These are phyloP conservation scores for Haberlea rhodopensis DNA, from an alignment of 257 asterid species.

Conservation along the genomic window DNA sequence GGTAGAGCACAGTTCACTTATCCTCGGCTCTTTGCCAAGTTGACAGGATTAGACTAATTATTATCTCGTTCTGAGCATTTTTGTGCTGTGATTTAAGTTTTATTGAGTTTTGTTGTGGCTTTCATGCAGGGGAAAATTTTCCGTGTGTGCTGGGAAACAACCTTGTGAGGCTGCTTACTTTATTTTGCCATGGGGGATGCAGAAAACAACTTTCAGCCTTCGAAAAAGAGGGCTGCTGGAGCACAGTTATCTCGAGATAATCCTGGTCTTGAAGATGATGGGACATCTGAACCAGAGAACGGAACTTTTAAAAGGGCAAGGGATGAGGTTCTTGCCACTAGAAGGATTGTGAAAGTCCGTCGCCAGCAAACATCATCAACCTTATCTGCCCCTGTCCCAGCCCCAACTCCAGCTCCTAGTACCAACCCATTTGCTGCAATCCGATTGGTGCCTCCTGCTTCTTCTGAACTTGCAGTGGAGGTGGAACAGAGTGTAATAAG, in stretches of 20 bases:
- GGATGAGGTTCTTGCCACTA: conserved; percentile 74
- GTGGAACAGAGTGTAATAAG: conserved; percentile 27
- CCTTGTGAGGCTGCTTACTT: no score
- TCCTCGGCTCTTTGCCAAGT: no score
- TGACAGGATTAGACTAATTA: no score
- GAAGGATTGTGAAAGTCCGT: conserved; percentile 88
- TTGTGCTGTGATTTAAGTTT: no score
- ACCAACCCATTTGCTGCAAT: conserved; percentile 75
- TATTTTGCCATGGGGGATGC: conserved; percentile 67
- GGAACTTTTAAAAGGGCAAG: conserved; percentile 88
- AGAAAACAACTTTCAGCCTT: conserved; percentile 57
- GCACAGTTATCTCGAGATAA: conserved; percentile 76
- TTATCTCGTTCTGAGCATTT: no score
- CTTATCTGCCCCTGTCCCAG: conserved; percentile 34
- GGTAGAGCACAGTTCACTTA: not conserved
- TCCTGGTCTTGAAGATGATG: conserved; percentile 88
- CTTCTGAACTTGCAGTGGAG: conserved; percentile 29
- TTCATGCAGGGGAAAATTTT: conserved; percentile 28
- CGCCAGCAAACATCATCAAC: conserved; percentile 50
- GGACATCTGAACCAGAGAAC: conserved; percentile 51
- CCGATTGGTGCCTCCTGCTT: conserved; percentile 51
- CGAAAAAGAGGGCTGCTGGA: conserved; percentile 91
- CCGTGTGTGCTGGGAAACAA: no score
- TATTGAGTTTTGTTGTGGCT: conserved; percentile 25
- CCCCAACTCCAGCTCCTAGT: conserved; percentile 44